Conservation (phyloP, 2,329 filamentous ascomycete genomes). For the Aspergillus eucalypticola region DNA sequence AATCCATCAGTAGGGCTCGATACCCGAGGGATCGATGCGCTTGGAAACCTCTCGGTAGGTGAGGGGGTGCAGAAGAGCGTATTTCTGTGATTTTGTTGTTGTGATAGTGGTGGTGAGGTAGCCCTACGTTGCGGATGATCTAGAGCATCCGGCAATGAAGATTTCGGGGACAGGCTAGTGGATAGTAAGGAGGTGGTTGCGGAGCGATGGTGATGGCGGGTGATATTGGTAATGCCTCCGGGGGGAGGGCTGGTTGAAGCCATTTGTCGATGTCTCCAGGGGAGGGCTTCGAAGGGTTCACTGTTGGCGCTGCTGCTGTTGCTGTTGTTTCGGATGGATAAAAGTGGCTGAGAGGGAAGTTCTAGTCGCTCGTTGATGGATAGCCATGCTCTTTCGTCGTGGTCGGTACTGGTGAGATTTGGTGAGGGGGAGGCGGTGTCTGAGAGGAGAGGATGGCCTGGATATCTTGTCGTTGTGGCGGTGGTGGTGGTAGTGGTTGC, state of each 20-base stretch:
- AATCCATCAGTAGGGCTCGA: neutral
- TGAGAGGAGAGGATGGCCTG: slow-evolving; percentile 19
- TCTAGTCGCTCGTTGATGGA: slow-evolving; percentile 42
- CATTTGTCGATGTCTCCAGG: slow-evolving; percentile 8
- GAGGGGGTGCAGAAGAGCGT: neutral
- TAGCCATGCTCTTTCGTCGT: slow-evolving; percentile 41
- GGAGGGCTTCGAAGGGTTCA: slow-evolving; percentile 10
- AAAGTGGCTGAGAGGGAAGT: slow-evolving; percentile 35
- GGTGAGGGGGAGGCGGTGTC: slow-evolving; percentile 29
- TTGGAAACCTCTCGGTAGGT: neutral
- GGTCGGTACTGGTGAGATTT: slow-evolving; percentile 24
- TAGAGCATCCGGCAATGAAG: neutral
- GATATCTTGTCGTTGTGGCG: slow-evolving; percentile 17
- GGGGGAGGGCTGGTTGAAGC: neutral
- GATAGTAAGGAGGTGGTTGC: slow-evolving; percentile 35
- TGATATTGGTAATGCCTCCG: neutral
- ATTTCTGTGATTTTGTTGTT: neutral
- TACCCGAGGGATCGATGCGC: neutral
- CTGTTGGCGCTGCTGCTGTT: slow-evolving; percentile 4
- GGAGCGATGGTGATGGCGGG: slow-evolving; percentile 35
- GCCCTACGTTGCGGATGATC: neutral
- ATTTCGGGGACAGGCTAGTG: neutral
- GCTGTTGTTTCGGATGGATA: slow-evolving; percentile 14
- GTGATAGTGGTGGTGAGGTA: neutral
- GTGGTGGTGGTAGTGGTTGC: too few species aligned